These are phyloP conservation scores for Neonectria magnoliae DNA, from an alignment of 2,329 filamentous ascomycete species.

Conservation along the genomic window DNA sequence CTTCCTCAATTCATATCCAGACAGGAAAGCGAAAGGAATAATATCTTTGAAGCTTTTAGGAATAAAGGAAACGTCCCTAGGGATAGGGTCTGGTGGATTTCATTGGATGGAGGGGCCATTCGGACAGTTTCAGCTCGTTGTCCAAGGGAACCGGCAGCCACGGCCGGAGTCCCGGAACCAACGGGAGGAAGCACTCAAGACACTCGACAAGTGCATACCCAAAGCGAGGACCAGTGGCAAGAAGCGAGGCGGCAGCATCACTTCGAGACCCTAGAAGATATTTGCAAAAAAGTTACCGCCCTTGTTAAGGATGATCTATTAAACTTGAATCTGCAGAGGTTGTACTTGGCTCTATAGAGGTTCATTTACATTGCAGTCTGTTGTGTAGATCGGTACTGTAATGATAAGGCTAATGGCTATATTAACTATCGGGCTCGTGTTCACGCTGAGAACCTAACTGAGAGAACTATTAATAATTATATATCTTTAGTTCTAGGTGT, in stretches of 20 bases:
- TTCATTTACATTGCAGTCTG: constrained; percentile 1
- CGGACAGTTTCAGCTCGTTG: not conserved
- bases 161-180: not conserved
- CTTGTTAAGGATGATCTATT: not conserved
- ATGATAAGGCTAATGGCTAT: no score
- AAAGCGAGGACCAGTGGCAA: constrained; percentile 13
- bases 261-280: not conserved
- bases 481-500: no score
- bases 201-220: not conserved
- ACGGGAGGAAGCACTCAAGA: not conserved
- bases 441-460: no score
- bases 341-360: no score
- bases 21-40: no score
- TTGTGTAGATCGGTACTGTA: not conserved
- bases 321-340: not conserved
- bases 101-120: not conserved
- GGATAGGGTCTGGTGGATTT: no score
- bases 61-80: not conserved
- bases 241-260: not conserved
- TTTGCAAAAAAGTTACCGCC: not conserved
- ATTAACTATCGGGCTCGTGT: no score
- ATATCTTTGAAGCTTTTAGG: not conserved
- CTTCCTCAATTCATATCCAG: no score
- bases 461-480: no score
- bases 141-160: not conserved